Base-by-base conservation (phyloP, 2,329 filamentous ascomycete genomes). In the Ilyonectria robusta region DNA sequence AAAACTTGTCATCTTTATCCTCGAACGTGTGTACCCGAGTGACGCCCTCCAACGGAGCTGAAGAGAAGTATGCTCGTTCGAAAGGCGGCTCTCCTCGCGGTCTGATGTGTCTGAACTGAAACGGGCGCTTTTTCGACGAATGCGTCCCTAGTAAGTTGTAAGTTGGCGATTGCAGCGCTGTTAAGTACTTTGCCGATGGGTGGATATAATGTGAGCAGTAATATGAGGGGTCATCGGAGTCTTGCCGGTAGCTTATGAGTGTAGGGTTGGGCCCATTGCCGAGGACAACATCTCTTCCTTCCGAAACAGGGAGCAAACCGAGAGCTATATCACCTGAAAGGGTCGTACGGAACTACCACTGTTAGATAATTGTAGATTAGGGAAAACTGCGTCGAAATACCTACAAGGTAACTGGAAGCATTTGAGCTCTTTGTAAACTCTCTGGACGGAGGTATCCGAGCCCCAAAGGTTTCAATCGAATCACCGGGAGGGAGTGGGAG, bases 401-500 rank as follows among this genome's bases (percentile, higher is more conserved):
- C 23, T 23, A 23, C 23, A 23, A 23, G 23, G 4, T 23, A 23
- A 23, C 23, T 23, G 23, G 23, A 23, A 2, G 23, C 23, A 4
- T 23, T 23, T 23, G 23, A 3, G 23, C 23, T 4, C 2, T 23
- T 4, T 23, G 23, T n/a, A n/a, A n/a, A n/a, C n/a, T n/a, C n/a
- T n/a, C n/a, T n/a, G n/a, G n/a, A n/a, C 23, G 23, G 23, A 23
- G 23, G 11, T 8, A 26, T 10, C 6, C 10, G n/a, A 17, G 57
- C 6, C 6, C 60, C 61, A 17, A 67, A 6, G 2, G 57, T 33
- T 3, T 33, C 26, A 7, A 65, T 56, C 1, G 26, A 19, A 4
- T 67, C 65, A 19, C 21, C 44, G 35, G 50, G 33, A 17, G 65
- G 60, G 17, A 67, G 55, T 2, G 65, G 65, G 6, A 67, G 29